Evolutionary conservation across 148 eudicot genomes (phyloP), one percentile per base, ranked within the genome.

Genomic region (Camellia sinensis): DNA sequence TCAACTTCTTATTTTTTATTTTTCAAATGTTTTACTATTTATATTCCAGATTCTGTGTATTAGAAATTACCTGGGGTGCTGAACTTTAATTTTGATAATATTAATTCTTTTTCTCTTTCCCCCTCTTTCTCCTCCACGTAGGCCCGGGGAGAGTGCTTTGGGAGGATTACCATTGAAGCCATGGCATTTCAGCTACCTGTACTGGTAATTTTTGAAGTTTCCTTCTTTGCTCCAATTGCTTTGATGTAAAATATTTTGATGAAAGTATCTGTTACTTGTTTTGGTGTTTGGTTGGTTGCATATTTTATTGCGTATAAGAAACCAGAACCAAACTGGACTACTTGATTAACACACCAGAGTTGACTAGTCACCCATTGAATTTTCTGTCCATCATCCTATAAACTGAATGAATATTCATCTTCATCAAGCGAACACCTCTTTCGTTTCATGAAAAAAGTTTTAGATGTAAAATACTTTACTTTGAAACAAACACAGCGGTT

Each of bases 131-230:
- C 65, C 72, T 52, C 19, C 54, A 19, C 85, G 79, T 76, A 96
- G 98, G 95, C 89, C 6, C 92, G 97, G 59, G 98, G 99, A 74
- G 99, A 96, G 75, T 96, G 99, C 85, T 96, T 96, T 86, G 97
- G 99, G 72, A 91, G 99, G 87, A 96, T 96, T 67, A 96, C 98
- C 65, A 96, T 96, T 71, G 99, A 96, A 90, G 99, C 99, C 53
- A 96, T 96, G 99, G 99, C 97, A 57, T 96, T 96, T 83, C 95
- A 92, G 89, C 86, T 96, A 48, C 99, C 99, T 72, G 97, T 93
- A 57, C 79, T 96, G 92, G 99, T 96, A 86, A 89, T 71, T 22
- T 10, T 80, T 57, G 22, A 44, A 56, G 67, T 65, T 68, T 80
- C 56, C 22, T 19, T 43, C 45, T 62, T 19, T 61, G 69, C 19